A percentile compares a stretch with the other conserved stretches of the same genome.
Conservation (phyloP, 352 stramenopile species). For the Lagenidium sp. region DNA sequence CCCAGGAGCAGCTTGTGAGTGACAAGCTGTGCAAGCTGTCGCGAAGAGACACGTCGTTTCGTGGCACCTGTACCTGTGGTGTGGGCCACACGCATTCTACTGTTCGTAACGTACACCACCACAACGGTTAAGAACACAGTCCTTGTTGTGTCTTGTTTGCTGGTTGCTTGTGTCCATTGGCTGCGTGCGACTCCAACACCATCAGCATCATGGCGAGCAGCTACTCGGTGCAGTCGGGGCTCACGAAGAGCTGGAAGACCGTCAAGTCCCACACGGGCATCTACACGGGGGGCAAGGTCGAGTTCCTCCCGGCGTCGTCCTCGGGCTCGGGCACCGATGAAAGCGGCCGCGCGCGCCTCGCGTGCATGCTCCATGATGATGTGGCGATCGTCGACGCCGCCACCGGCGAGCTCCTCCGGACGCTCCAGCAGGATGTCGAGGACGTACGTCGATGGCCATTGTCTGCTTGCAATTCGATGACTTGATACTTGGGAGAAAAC, state of each 20-base stretch:
- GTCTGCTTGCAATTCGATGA: background rate
- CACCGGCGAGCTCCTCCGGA: constrained; percentile 62
- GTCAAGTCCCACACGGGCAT: constrained; percentile 71
- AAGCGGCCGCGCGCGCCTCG: constrained; percentile 28
- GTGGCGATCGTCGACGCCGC: constrained; percentile 64
- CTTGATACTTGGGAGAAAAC: no score
- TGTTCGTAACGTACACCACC: background rate
- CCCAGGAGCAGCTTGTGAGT: no score
- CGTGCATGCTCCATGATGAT: constrained; percentile 80
- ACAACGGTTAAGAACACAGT: no score
- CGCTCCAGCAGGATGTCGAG: constrained; percentile 66
- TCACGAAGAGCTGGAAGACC: constrained; percentile 75
- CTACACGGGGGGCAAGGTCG: constrained; percentile 76
- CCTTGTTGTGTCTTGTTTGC: no score
- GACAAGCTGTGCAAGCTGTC: background rate
- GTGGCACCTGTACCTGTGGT: no score
- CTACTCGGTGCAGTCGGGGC: constrained; percentile 55
- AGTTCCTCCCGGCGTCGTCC: no score
- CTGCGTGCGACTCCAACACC: constrained; percentile 1
- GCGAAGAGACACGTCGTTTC: constrained; percentile 4
- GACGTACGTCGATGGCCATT: constrained; percentile 17
- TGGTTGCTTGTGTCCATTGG: no score
- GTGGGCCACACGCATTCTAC: background rate
- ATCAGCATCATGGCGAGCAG: no score
- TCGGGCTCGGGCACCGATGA: no score